Base-by-base conservation (phyloP, 1,284 basidiomycete genomes). In the Boletus semigastroideus region DNA sequence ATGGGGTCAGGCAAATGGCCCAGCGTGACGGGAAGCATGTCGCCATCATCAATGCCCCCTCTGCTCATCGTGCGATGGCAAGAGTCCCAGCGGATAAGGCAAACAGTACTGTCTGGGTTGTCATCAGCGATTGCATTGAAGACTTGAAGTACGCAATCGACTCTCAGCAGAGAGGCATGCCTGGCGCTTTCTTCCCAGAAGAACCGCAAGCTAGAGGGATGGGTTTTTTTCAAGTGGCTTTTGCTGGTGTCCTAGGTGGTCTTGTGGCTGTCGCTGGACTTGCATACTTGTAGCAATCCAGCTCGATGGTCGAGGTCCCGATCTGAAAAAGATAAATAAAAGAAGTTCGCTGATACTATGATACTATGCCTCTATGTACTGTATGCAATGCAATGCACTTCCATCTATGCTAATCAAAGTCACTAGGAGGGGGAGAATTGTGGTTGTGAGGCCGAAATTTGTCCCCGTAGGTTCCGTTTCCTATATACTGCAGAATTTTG, bases 41-140 rank as follows among this genome's bases (percentile, higher is more conserved):
- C 9, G 69, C 67, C 30, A 43, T 69, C 20, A 58, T 72, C 33
- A 36, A 53, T 10, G 49, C 67, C 3, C 66, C 66, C 7, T 47
- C 54, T 31, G 58, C 60, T 42, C 66, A 72, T 49, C 55, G 54
- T 25, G 56, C 60, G 1, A 51, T 54, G 22, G 51, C 55, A 16
- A 57, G 49, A 33, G 49, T 59, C 25, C 56, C 69, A n/a, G 43
- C 45, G 4, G 54, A 64, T 19, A 53, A 47, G 27, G 52, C 47
- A 6, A 42, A 52, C 16, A 53, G 44, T 19, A 70, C 68, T 4
- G 62, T 62, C n/a, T 68, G 69, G 66, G 65, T 68, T 41, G 49
- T 72, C 45, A 54, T 72, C 48, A 70, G 66, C 27, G 67, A 72
- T 40, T 48, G 57, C n/a, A 34, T 65, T 20, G 68, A 71, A 53